Evolutionary conservation across 768 basidiomycete genomes (phyloP), one percentile per base, ranked within the genome.

Genomic region (Agrocybe chaxingu): DNA sequence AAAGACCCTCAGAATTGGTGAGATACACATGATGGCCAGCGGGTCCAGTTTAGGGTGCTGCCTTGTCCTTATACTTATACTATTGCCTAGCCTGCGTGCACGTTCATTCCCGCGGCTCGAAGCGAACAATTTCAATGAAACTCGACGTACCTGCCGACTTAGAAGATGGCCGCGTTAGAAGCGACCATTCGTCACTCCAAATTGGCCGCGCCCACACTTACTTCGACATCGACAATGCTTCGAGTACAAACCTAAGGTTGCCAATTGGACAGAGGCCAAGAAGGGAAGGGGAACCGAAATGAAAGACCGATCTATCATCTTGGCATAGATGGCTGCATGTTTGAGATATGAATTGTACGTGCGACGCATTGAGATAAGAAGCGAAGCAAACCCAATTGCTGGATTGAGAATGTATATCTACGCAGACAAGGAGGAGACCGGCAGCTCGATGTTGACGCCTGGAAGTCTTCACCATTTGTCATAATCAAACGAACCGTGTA

Each of bases 401-500:
- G 24, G 24, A 24, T 24, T 24, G 24, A 24, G 3, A 24, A 5
- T 3, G 24, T 24, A 1, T 24, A 24, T 24, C 24, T 5, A 24
- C 24, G 16, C 4, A 8, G 42, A 16, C 12, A 12, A 9, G 7
- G 34, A 30, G 19, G 16, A 8, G 7, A 43, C 1, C 29, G n/a
- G 31, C 32, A 16, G 44, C 4, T 8, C 2, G 10, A 4, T 16
- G 16, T 45, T 35, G 44, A 30, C n/a, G 10, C 31, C 19, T 45
- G 11, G 33, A 30, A 16, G 39, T 19, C 6, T 45, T 64, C 55
- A 72, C 55, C 86, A 87, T 18, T 66, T 68, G 19, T 82, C 80
- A 51, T 80, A 81, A 52, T 84, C 81, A 56, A 89, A 90, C 34
- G 74, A 65, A 8, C 85, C 80, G 60, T 92, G 91, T n/a, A 92